Conservation (phyloP, 2,329 filamentous ascomycete genomes). For the Pochonia chlamydosporia region DNA sequence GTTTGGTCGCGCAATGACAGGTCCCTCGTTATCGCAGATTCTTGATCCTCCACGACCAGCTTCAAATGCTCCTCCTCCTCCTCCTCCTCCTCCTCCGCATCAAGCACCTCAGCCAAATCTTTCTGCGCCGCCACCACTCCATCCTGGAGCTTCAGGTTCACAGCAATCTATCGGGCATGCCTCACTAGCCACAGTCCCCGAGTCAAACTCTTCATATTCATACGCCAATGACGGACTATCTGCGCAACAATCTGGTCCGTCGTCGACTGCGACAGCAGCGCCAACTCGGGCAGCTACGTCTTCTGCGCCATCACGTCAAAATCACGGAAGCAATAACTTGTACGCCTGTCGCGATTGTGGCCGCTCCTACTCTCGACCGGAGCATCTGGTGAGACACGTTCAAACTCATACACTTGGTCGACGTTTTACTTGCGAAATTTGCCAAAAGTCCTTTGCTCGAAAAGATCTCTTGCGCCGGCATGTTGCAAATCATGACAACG, state of each 20-base stretch:
- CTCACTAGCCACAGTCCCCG: not conserved
- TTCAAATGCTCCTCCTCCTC: not conserved
- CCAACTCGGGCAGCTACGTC: slow-evolving; percentile 2
- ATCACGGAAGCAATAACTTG: slow-evolving; percentile 26
- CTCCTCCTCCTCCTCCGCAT: not conserved
- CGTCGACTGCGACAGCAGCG: not conserved
- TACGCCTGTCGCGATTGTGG: slow-evolving; percentile 49
- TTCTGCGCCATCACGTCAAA: slow-evolving; percentile 2
- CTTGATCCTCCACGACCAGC: slow-evolving; percentile 22
- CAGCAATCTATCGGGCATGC: not conserved
- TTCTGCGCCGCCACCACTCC: not conserved
- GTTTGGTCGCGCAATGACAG: slow-evolving; percentile 19
- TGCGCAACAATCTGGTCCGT: not conserved
- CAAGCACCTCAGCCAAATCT: not conserved
- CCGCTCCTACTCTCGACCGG: slow-evolving; percentile 45
- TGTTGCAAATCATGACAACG: slow-evolving; percentile 44
- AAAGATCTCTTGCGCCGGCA: slow-evolving; percentile 50
- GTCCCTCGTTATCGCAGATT: slow-evolving; percentile 25
- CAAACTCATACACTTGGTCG: slow-evolving; percentile 45
- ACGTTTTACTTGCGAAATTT: slow-evolving; percentile 43
- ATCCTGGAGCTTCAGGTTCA: not conserved
- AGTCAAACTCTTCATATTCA: not conserved
- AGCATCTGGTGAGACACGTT: slow-evolving; percentile 47
- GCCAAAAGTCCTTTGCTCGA: slow-evolving; percentile 47
- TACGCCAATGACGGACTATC: not conserved